A percentile compares a stretch with the other conserved stretches of the same genome.
Evolutionary conservation across 352 stramenopile species (phyloP).

Genomic region (Pythium monospermum): DNA sequence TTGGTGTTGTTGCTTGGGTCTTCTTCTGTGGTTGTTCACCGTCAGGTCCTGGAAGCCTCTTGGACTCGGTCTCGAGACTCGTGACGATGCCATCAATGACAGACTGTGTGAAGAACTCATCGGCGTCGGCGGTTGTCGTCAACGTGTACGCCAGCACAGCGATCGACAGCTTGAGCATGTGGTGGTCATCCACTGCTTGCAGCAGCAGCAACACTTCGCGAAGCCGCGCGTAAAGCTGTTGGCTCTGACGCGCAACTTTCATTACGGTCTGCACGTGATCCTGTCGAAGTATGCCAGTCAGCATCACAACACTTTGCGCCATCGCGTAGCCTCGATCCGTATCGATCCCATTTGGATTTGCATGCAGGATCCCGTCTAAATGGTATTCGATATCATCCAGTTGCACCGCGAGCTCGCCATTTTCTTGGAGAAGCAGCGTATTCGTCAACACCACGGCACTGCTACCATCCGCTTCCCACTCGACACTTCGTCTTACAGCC

Average conservation of each 20-base stretch:
- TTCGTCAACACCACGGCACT: constrained; percentile 30
- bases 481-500: not conserved
- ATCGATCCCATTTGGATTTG: not conserved
- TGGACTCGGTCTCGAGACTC: constrained; percentile 2
- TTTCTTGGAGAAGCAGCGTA: constrained; percentile 55
- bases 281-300: constrained; percentile 31
- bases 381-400: constrained; percentile 58
- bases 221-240: constrained; percentile 21
- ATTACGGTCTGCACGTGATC: constrained; percentile 30
- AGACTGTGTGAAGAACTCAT: constrained; percentile 32
- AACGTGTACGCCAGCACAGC: constrained; percentile 39
- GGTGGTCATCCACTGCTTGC: not conserved
- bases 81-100: constrained; percentile 30
- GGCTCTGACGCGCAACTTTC: constrained; percentile 24
- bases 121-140: constrained; percentile 22
- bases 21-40: not conserved
- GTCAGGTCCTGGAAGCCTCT: not conserved
- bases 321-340: constrained; percentile 10
- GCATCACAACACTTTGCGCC: constrained; percentile 31
- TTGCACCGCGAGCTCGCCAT: constrained; percentile 39
- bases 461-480: not conserved
- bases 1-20: not conserved
- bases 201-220: constrained; percentile 29
- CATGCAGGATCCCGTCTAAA: constrained; percentile 40
- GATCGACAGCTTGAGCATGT: constrained; percentile 23